Evolutionary conservation across 2,329 filamentous ascomycete species (phyloP).

Genomic region (Meredithiella fracta): DNA sequence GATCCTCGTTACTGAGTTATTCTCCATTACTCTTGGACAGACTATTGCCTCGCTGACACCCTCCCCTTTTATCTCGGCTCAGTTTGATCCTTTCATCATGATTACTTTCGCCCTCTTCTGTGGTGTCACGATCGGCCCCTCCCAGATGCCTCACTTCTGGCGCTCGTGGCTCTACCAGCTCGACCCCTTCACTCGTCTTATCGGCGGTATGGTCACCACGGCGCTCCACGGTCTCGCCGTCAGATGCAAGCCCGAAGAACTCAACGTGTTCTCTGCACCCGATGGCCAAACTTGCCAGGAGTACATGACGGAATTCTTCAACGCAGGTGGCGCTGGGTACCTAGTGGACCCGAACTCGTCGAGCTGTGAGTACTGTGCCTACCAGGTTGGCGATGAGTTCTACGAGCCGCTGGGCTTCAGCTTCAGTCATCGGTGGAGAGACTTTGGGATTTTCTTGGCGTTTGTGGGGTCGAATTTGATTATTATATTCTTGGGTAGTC

Average conservation of each 20-base stretch:
- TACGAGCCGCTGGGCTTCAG: constrained; percentile 49
- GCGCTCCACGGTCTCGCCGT: constrained; percentile 53
- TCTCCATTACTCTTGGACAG: constrained; percentile 67
- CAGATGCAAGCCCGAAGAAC: constrained; percentile 41
- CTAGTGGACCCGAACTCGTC: constrained; percentile 46
- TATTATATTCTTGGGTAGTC: constrained; percentile 36
- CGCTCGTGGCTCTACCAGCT: constrained; percentile 67
- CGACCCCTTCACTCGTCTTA: constrained; percentile 67
- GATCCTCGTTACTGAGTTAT: constrained; percentile 66
- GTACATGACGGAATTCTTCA: constrained; percentile 61
- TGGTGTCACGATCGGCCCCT: constrained; percentile 65
- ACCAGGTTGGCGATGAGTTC: constrained; percentile 64
- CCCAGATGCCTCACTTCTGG: constrained; percentile 67
- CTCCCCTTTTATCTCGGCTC: constrained; percentile 58
- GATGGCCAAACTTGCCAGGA: constrained; percentile 49
- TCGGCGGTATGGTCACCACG: constrained; percentile 64
- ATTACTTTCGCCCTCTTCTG: constrained; percentile 77
- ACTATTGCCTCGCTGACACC: constrained; percentile 63
- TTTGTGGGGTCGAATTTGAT: constrained; percentile 67
- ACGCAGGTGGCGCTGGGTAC: constrained; percentile 52
- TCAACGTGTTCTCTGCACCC: constrained; percentile 53
- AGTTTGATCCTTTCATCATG: constrained; percentile 69
- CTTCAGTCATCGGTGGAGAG: constrained; percentile 60
- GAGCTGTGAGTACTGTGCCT: constrained; percentile 68
- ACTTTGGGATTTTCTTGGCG: constrained; percentile 60